Evolutionary conservation across 169 alveolate species (phyloP), one percentile per base, ranked within the genome.

Genomic region (Eimeria falciformis): DNA sequence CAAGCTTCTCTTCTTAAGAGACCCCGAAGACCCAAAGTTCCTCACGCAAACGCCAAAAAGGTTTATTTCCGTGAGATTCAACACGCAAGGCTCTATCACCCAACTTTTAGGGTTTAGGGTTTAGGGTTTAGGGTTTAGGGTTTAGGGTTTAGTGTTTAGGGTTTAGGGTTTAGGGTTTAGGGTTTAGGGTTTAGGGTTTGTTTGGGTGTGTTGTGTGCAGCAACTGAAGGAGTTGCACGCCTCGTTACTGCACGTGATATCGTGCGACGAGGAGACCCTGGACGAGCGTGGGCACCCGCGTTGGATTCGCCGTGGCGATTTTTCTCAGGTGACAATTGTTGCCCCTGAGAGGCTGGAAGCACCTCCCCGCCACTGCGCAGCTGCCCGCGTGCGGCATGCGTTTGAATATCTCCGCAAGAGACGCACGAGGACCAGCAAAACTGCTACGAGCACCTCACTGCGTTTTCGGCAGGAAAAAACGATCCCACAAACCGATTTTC

Each of bases 361-460:
- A 6, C 90, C 90, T 18, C 90, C 90, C 7, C 78, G 55, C n/a
- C 90, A 81, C 56, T 81, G 90, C 58, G 37, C 50, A 40, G 90
- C 69, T 0, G 90, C 75, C n/a, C 90, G 71, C 7, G 77, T 81
- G 12, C 53, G 71, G 45, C 71, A 81, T 21, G 90, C 71, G 55
- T 81, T 81, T 21, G 83, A 73, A 58, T 73, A 23, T 21, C 83
- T 73, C 0, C 83, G 83, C 55, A 73, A 73, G 62, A 73, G 83
- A 21, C 83, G 83, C 56, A 73, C 58, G 27, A 73, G 29, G 58
- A 73, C 62, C 83, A 73, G 29, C 56, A 37, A 29, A 33, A 0
- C 83, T 12, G 83, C 46, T 29, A 23, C 58, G 33, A 43, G 62
- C 83, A 37, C 6, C 58, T 37, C 46, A 45, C 23, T 37, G 62